Percentiles rank a stretch among this genome's conserved stretches.
These are phyloP conservation scores for Candida dendrica DNA, from an alignment of 805 yeast genomes.

Conservation along the genomic window DNA sequence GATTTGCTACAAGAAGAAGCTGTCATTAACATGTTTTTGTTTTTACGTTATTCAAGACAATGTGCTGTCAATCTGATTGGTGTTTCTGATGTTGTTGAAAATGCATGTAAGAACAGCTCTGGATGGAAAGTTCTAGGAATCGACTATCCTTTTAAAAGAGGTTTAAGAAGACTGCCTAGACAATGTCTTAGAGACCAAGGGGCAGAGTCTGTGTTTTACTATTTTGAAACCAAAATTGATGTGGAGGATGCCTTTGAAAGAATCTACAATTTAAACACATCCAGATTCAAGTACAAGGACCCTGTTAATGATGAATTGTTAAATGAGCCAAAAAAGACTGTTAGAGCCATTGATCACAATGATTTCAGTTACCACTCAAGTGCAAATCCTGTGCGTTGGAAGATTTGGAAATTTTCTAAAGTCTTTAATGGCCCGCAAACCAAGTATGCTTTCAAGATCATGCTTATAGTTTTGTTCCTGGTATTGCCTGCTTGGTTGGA, in stretches of 20 bases:
- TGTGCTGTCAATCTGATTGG: slow-evolving; percentile 29
- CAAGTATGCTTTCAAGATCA: slow-evolving; percentile 36
- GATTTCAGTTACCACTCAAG: slow-evolving; percentile 36
- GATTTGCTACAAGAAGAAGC: slow-evolving; percentile 28
- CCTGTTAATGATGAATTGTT: not conserved
- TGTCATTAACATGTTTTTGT: slow-evolving; percentile 31
- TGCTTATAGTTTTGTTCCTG: slow-evolving; percentile 29
- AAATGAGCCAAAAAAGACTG: slow-evolving; percentile 5
- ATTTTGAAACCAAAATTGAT: slow-evolving; percentile 34
- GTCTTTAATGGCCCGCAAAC: slow-evolving; percentile 29
- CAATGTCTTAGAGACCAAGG: slow-evolving; percentile 42
- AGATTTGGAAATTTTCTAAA: slow-evolving; percentile 30
- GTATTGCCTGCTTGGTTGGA: slow-evolving; percentile 38
- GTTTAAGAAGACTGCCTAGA: slow-evolving; percentile 32
- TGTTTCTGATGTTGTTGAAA: slow-evolving; percentile 17
- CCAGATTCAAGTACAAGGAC: slow-evolving; percentile 24
- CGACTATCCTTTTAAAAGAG: slow-evolving; percentile 32
- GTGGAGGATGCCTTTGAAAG: slow-evolving; percentile 40
- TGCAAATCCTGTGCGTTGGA: slow-evolving; percentile 25
- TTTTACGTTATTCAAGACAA: slow-evolving; percentile 33
- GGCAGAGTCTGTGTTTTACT: slow-evolving; percentile 34
- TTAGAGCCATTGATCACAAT: slow-evolving; percentile 33
- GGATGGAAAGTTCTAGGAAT: slow-evolving; percentile 31
- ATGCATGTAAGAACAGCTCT: slow-evolving; percentile 14
- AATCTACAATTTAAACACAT: slow-evolving; percentile 36